A percentile compares a stretch with the other conserved stretches of the same genome.
phyloP scores from a whole-genome alignment of 345 rosid species.

The Euclidium syriacum region DNA sequence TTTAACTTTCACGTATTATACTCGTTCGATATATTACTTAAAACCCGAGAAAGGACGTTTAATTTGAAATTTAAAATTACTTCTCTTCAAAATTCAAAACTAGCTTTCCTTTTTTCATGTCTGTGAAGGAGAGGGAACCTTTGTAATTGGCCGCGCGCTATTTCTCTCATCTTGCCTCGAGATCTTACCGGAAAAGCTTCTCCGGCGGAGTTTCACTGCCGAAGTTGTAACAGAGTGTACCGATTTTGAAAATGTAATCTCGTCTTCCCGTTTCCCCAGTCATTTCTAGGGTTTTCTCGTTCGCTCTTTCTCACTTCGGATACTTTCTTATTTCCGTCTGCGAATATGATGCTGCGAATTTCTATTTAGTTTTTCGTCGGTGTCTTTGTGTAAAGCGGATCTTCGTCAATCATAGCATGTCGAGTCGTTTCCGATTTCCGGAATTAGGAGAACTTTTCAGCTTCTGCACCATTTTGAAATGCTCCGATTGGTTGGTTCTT shows the following conservation, averaged over 20 bases:
- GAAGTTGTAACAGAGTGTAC: neutral
- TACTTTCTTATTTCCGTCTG: neutral
- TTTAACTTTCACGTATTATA: no score
- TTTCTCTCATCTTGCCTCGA: neutral
- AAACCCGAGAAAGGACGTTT: no score
- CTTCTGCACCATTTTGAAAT: neutral
- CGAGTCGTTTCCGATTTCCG: neutral
- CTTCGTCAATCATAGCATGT: neutral
- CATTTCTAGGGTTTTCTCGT: conserved; percentile 1
- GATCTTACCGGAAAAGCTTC: neutral
- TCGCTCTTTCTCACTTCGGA: neutral
- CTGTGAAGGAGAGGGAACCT: neutral
- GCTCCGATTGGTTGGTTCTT: neutral
- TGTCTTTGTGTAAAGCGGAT: neutral
- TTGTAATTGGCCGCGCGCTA: neutral
- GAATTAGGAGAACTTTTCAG: neutral
- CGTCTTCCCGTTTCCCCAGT: neutral
- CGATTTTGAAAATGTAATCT: conserved; percentile 6
- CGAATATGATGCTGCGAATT: neutral
- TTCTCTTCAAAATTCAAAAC: neutral
- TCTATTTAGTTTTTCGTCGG: neutral
- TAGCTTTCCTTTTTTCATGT: neutral
- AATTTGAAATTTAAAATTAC: no score
- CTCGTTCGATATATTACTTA: no score
- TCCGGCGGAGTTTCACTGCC: neutral